phyloP scores from a whole-genome alignment of 2,329 filamentous ascomycete genomes.

The Fusarium sp. region DNA sequence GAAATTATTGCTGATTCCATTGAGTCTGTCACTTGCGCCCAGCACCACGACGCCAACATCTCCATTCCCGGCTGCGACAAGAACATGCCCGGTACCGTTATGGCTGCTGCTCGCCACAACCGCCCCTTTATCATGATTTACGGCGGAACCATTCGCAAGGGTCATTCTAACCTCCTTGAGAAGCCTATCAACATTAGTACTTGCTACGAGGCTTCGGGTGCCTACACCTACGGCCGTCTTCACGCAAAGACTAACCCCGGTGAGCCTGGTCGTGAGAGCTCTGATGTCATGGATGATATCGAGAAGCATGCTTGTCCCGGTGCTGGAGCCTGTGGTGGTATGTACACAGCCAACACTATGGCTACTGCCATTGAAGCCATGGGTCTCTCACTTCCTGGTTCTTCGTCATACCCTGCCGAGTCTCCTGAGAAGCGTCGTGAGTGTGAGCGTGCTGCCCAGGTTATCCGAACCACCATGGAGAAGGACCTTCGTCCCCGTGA shows the following conservation, averaged over 20 bases:
- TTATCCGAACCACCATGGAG: slow-evolving; percentile 85
- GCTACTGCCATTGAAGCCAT: slow-evolving; percentile 90
- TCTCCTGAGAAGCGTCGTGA: slow-evolving; percentile 89
- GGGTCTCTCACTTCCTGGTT: slow-evolving; percentile 87
- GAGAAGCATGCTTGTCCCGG: slow-evolving; percentile 80
- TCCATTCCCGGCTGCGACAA: slow-evolving; percentile 96
- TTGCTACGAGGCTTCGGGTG: slow-evolving; percentile 90
- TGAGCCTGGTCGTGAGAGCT: slow-evolving; percentile 75
- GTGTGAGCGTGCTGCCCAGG: slow-evolving; percentile 84
- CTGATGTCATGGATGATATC: slow-evolving; percentile 88
- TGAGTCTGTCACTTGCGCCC: slow-evolving; percentile 92
- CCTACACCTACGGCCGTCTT: slow-evolving; percentile 83
- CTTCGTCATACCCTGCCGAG: slow-evolving; percentile 84
- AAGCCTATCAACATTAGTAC: slow-evolving; percentile 89
- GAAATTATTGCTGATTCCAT: slow-evolving; percentile 96
- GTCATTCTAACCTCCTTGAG: slow-evolving; percentile 83
- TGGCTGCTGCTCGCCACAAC: slow-evolving; percentile 93
- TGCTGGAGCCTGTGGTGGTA: slow-evolving; percentile 80
- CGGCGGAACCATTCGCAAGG: slow-evolving; percentile 90
- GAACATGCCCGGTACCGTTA: slow-evolving; percentile 95
- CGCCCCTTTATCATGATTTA: slow-evolving; percentile 96
- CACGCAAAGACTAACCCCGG: slow-evolving; percentile 76
- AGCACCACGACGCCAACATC: slow-evolving; percentile 94
- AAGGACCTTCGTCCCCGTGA: slow-evolving; percentile 86
- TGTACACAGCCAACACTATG: slow-evolving; percentile 96